These are phyloP conservation scores for Leptographium flavum DNA, from an alignment of 2,329 filamentous ascomycete species.

Conservation along the genomic window DNA sequence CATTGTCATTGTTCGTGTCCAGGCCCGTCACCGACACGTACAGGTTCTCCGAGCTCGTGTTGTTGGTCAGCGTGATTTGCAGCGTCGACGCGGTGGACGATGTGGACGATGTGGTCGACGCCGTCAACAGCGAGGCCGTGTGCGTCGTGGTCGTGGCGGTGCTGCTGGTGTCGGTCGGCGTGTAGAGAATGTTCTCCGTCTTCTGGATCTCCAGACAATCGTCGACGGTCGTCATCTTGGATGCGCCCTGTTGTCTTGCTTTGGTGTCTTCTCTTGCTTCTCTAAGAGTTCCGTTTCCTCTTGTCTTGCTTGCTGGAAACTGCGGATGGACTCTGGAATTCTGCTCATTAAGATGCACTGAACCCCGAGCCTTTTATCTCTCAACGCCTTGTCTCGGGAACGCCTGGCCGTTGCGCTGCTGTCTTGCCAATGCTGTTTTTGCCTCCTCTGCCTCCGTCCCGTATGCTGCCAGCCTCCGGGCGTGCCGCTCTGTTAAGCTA, in stretches of 20 bases:
- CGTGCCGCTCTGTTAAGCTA: background rate
- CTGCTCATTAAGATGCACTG: no score
- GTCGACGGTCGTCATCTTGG: constrained; percentile 16
- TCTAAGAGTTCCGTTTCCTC: no score
- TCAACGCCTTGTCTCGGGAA: no score
- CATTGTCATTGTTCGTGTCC: constrained; percentile 43
- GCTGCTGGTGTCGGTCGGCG: constrained; percentile 7
- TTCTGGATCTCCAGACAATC: constrained; percentile 15
- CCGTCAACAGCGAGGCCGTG: background rate
- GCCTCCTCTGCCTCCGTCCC: background rate
- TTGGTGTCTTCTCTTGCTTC: no score
- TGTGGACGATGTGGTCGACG: background rate
- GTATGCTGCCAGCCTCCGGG: background rate
- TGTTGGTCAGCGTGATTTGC: constrained; percentile 50
- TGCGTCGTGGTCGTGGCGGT: background rate
- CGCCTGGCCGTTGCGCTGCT: no score
- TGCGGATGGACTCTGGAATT: no score
- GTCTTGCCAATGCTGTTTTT: background rate
- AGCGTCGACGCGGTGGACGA: constrained; percentile 25
- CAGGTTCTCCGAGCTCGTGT: constrained; percentile 42
- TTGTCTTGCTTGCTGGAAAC: no score
- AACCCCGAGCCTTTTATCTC: no score
- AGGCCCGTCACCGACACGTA: constrained; percentile 61
- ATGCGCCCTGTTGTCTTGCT: background rate
- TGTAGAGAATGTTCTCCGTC: constrained; percentile 12